A percentile compares a stretch with the other conserved stretches of the same genome.
These are phyloP conservation scores for Vaccinium myrtillus DNA, from an alignment of 148 eudicot genomes.

Conservation along the genomic window DNA sequence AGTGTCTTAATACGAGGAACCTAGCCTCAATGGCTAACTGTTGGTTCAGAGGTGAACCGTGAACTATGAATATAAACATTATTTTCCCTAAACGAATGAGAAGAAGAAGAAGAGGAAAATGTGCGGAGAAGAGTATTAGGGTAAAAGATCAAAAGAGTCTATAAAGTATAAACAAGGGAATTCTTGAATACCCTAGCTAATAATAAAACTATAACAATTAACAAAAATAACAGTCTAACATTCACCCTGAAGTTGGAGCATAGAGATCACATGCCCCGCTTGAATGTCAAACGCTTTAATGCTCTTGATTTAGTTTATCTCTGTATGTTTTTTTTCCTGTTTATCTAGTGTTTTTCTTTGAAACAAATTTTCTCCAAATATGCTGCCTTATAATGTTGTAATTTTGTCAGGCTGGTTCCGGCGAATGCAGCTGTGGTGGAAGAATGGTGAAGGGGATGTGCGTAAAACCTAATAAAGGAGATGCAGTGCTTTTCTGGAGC, in stretches of 20 bases:
- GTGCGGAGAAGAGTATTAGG: background rate
- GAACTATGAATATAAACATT: background rate
- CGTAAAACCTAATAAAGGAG: slow-evolving; percentile 86
- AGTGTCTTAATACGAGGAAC: background rate
- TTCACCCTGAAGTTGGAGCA: background rate
- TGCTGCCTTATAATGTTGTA: background rate
- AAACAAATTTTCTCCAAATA: slow-evolving; percentile 5
- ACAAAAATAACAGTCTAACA: background rate
- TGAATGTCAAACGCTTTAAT: background rate
- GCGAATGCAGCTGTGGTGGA: slow-evolving; percentile 89
- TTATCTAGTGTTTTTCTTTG: background rate
- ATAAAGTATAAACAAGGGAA: background rate
- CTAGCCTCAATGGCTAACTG: background rate
- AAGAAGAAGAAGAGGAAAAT: background rate
- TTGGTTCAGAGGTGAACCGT: background rate
- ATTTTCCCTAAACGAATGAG: background rate
- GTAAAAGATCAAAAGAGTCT: background rate
- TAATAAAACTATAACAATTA: background rate
- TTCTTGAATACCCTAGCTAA: background rate
- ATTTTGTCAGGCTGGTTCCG: slow-evolving; percentile 64
- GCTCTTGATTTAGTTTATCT: background rate
- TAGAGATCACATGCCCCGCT: background rate
- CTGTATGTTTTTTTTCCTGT: background rate
- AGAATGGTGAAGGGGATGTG: slow-evolving; percentile 67
- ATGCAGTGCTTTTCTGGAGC: slow-evolving; percentile 97